Evolutionary conservation across 2,329 filamentous ascomycete genomes (phyloP).

Genomic region (Colletotrichum godetiae): DNA sequence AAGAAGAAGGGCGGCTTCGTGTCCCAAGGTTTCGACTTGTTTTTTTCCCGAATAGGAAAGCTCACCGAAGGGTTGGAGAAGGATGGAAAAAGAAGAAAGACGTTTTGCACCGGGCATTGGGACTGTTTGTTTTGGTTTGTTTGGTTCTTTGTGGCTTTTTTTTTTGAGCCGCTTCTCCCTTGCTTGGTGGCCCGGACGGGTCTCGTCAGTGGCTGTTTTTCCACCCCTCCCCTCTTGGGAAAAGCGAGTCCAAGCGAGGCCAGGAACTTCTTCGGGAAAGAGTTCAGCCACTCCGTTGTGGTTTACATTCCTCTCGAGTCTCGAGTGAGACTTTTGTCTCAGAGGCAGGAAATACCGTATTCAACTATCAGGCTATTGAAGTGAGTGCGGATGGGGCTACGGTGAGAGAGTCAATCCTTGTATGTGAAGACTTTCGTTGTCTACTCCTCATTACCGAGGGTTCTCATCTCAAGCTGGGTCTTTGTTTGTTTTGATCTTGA

Average conservation of each 20-base stretch:
- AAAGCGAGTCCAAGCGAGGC: no score
- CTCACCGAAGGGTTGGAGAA: not conserved
- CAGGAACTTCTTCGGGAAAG: not conserved
- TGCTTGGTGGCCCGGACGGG: not conserved
- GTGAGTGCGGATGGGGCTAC: no score
- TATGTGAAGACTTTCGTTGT: no score
- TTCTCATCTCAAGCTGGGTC: no score
- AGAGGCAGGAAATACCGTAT: not conserved
- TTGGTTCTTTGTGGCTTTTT: not conserved
- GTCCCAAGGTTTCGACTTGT: not conserved
- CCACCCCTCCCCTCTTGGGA: not conserved
- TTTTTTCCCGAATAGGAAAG: not conserved
- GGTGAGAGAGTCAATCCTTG: no score
- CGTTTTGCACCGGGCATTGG: not conserved
- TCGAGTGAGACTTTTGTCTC: not conserved
- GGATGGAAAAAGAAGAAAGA: conserved; percentile 11
- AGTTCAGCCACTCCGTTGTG: not conserved
- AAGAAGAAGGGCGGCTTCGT: no score
- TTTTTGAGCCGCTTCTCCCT: not conserved
- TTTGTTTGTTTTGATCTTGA: no score
- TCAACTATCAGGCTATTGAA: no score
- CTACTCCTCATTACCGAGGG: no score
- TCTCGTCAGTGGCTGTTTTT: not conserved
- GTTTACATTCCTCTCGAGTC: not conserved
- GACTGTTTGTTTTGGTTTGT: not conserved